Percentiles rank a stretch among this genome's conserved stretches.
Conservation (phyloP, 768 basidiomycete genomes). For the Lactarius tabidus region DNA sequence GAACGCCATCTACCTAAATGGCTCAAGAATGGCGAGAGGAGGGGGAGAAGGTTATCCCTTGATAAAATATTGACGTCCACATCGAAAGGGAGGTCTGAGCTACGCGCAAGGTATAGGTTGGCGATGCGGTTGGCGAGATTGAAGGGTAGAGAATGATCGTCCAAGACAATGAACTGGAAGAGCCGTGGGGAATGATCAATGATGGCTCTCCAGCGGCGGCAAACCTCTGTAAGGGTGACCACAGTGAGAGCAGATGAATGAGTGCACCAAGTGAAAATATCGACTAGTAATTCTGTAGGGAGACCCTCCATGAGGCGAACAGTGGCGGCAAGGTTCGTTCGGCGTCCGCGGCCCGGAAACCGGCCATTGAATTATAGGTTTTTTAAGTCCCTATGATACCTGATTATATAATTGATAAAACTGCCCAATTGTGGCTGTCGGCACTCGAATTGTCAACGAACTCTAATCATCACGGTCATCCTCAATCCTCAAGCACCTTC, state of each 20-base stretch:
- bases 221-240: constrained; percentile 50
- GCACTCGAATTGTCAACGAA: constrained; percentile 13
- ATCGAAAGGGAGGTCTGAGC: constrained; percentile 51
- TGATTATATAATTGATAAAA: constrained; percentile 18
- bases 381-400: background rate
- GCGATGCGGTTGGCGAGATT: constrained; percentile 45
- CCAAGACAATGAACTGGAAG: constrained; percentile 57
- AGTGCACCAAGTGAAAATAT: constrained; percentile 48
- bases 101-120: constrained; percentile 50
- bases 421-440: constrained; percentile 26
- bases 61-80: constrained; percentile 48
- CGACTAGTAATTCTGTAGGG: constrained; percentile 59
- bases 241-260: constrained; percentile 40
- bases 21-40: constrained; percentile 59
- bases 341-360: background rate
- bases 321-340: background rate
- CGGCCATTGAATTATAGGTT: background rate
- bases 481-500: constrained; percentile 10
- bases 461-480: constrained; percentile 22
- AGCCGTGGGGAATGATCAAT: constrained; percentile 50
- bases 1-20: constrained; percentile 55
- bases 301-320: constrained; percentile 33
- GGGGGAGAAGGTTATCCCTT: constrained; percentile 52
- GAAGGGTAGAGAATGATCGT: constrained; percentile 38
- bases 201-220: constrained; percentile 54